Conservation (phyloP, 2,329 filamentous ascomycete species). For the Epichloe aotearoae region DNA sequence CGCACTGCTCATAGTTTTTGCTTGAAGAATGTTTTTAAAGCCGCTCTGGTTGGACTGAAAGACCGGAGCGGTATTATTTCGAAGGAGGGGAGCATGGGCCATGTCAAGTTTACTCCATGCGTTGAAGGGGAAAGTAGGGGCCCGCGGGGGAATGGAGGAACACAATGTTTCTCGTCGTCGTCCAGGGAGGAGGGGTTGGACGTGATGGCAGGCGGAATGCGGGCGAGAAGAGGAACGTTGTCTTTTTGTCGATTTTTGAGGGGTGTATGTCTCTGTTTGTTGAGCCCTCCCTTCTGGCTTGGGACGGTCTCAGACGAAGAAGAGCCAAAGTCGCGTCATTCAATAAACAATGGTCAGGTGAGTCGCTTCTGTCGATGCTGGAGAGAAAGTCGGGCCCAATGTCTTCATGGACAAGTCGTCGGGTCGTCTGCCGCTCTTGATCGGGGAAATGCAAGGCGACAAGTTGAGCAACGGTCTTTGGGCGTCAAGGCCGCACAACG, state of each 20-base stretch:
- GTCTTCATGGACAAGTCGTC: not conserved
- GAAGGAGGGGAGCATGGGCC: slow-evolving; percentile 46
- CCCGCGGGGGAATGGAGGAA: slow-evolving; percentile 3
- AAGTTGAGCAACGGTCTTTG: not conserved
- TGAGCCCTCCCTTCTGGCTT: slow-evolving; percentile 5
- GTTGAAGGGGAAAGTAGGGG: slow-evolving; percentile 8
- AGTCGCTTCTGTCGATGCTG: not conserved
- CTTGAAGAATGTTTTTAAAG: slow-evolving; percentile 26
- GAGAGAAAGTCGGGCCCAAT: not conserved
- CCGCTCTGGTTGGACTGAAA: slow-evolving; percentile 36
- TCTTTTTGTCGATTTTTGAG: slow-evolving; percentile 3
- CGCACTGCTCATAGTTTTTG: slow-evolving; percentile 37
- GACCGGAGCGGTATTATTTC: slow-evolving; percentile 45
- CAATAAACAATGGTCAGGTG: slow-evolving; percentile 6
- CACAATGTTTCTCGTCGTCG: not conserved
- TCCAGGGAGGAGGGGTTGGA: not conserved
- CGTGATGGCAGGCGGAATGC: slow-evolving; percentile 1
- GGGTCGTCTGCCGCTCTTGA: not conserved
- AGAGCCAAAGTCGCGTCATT: slow-evolving; percentile 6
- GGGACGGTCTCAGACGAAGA: slow-evolving; percentile 7
- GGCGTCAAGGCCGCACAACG: not conserved
- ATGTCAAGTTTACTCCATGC: slow-evolving; percentile 35
- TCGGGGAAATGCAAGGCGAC: not conserved
- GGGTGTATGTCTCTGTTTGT: not conserved
- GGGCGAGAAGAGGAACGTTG: not conserved